Conservation (phyloP, 768 basidiomycete species). For the Mycena amicta region DNA sequence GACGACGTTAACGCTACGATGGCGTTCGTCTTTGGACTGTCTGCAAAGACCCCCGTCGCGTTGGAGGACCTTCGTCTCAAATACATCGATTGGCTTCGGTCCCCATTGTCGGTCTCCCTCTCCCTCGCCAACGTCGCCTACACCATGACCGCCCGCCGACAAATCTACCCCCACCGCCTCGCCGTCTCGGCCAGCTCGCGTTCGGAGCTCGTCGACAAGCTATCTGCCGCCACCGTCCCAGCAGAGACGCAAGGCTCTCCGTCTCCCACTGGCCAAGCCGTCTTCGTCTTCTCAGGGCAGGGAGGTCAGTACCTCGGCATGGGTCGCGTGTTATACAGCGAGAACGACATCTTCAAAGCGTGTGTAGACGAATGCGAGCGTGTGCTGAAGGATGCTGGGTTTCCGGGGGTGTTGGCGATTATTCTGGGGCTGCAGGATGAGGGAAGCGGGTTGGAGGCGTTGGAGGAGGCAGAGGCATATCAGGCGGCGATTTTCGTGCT, state of each 20-base stretch:
- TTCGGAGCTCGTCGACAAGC: constrained; percentile 48
- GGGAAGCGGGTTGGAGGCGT: constrained; percentile 22
- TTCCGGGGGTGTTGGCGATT: constrained; percentile 50
- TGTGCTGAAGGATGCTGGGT: constrained; percentile 50
- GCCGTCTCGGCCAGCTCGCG: constrained; percentile 46
- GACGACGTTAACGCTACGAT: constrained; percentile 5
- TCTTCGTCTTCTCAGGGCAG: constrained; percentile 78
- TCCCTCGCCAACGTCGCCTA: constrained; percentile 61
- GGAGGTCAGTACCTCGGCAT: constrained; percentile 69
- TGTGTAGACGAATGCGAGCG: constrained; percentile 62
- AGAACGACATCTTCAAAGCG: constrained; percentile 47
- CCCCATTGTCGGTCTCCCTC: constrained; percentile 23
- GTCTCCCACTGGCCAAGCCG: constrained; percentile 30
- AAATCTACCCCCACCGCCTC: constrained; percentile 55
- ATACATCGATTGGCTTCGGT: constrained; percentile 52
- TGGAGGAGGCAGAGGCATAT: constrained; percentile 46
- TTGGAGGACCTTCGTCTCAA: constrained; percentile 49
- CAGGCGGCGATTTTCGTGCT: constrained; percentile 63
- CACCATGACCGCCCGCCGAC: constrained; percentile 67
- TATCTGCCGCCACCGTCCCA: constrained; percentile 39
- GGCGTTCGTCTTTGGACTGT: constrained; percentile 58
- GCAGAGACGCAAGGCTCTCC: constrained; percentile 29
- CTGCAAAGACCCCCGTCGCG: constrained; percentile 55
- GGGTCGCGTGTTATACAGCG: constrained; percentile 58
- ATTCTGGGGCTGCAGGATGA: constrained; percentile 33